Conservation (phyloP, 768 basidiomycete species). For the Pisolithus tinctorius region DNA sequence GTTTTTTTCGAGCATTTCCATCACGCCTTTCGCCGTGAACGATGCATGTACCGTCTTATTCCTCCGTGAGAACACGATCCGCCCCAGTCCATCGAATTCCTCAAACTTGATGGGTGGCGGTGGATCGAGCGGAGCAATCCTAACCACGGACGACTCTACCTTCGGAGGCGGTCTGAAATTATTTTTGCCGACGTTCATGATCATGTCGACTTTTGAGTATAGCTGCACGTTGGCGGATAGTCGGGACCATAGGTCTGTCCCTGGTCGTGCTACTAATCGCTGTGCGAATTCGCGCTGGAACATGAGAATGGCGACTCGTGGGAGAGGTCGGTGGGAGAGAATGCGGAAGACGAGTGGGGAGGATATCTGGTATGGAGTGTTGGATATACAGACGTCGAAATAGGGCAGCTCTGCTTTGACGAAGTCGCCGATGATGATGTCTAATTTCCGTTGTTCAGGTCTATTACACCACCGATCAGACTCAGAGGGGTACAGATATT, state of each 20-base stretch:
- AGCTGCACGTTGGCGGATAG: conserved; percentile 96
- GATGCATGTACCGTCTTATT: conserved; percentile 89
- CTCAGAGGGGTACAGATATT: neutral
- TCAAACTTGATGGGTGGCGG: conserved; percentile 95
- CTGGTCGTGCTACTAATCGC: conserved; percentile 81
- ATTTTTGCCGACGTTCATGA: conserved; percentile 95
- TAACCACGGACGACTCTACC: conserved; percentile 90
- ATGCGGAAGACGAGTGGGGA: conserved; percentile 96
- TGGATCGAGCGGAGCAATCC: conserved; percentile 87
- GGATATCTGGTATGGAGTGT: conserved; percentile 98
- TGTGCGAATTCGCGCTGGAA: conserved; percentile 98
- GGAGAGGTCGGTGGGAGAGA: conserved; percentile 91
- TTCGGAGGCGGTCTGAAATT: conserved; percentile 95
- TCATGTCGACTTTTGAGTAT: conserved; percentile 91
- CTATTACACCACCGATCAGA: conserved; percentile 33
- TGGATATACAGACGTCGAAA: conserved; percentile 98
- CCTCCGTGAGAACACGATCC: conserved; percentile 83
- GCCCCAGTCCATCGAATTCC: conserved; percentile 92
- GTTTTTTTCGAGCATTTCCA: conserved; percentile 91
- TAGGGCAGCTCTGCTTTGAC: conserved; percentile 97
- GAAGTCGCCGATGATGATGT: conserved; percentile 95
- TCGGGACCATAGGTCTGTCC: conserved; percentile 84
- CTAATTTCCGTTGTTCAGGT: conserved; percentile 91
- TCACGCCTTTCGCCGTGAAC: conserved; percentile 91
- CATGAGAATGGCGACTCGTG: conserved; percentile 95